phyloP scores from a whole-genome alignment of 768 basidiomycete species.

The Mycena haematopus region DNA sequence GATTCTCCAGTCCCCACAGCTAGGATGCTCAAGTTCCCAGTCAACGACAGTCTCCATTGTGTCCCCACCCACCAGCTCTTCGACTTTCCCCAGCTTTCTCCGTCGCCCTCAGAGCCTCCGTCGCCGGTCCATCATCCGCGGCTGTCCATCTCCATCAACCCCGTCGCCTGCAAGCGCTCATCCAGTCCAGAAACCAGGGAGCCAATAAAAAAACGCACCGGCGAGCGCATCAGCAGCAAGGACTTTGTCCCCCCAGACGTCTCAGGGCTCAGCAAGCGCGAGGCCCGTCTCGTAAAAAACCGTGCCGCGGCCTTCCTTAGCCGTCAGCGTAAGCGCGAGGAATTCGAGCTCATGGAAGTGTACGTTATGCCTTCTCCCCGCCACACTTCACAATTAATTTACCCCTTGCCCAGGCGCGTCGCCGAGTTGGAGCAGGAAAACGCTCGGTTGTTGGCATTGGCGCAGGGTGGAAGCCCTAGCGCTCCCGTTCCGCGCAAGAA shows the following conservation, averaged over 20 bases:
- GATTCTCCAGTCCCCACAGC: constrained; percentile 54
- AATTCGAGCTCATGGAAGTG: constrained; percentile 92
- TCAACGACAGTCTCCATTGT: constrained; percentile 60
- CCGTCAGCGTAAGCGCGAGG: constrained; percentile 90
- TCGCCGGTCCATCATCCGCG: constrained; percentile 40
- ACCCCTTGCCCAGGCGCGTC: constrained; percentile 64
- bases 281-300: constrained; percentile 91
- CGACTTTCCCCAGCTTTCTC: constrained; percentile 52
- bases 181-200: constrained; percentile 48
- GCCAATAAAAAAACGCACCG: constrained; percentile 52
- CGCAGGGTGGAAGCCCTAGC: constrained; percentile 47
- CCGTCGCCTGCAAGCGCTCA: constrained; percentile 50
- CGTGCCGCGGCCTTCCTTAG: constrained; percentile 91
- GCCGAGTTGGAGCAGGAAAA: constrained; percentile 87
- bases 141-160: constrained; percentile 43
- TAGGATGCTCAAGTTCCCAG: constrained; percentile 58
- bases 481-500: constrained; percentile 36
- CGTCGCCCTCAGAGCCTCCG: constrained; percentile 44
- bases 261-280: constrained; percentile 85
- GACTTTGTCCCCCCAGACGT: constrained; percentile 92
- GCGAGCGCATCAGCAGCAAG: constrained; percentile 66
- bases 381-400: constrained; percentile 21
- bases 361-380: constrained; percentile 50
- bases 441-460: constrained; percentile 67
- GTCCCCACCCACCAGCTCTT: constrained; percentile 78